phyloP scores from a whole-genome alignment of 73 alveolate species.

The Paramecium bursaria region DNA sequence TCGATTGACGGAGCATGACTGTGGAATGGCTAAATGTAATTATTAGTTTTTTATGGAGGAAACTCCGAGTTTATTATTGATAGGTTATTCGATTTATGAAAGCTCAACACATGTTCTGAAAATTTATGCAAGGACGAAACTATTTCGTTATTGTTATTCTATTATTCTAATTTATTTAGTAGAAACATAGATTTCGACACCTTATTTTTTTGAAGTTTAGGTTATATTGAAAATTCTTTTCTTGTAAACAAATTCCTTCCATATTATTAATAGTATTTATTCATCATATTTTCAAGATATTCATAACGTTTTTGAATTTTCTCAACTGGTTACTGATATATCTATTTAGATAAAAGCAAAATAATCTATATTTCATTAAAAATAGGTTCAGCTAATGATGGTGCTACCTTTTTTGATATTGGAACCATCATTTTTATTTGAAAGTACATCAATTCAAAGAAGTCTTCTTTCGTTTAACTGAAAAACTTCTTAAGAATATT shows the following conservation, averaged over 20 bases:
- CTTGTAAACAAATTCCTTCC: slow-evolving; percentile 29
- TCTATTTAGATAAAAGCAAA: background rate
- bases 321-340: slow-evolving; percentile 18
- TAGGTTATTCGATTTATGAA: too few species aligned
- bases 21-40: too few species aligned
- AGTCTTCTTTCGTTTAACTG: slow-evolving; percentile 47
- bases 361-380: slow-evolving; percentile 38
- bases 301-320: background rate
- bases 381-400: slow-evolving; percentile 37
- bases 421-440: slow-evolving; percentile 16
- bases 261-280: slow-evolving; percentile 23
- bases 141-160: too few species aligned
- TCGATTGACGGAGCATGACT: too few species aligned
- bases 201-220: too few species aligned
- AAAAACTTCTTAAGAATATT: too few species aligned
- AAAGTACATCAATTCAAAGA: slow-evolving; percentile 19
- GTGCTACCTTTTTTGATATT: slow-evolving; percentile 31
- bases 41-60: too few species aligned
- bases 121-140: too few species aligned
- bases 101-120: too few species aligned
- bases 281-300: background rate
- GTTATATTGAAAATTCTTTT: background rate
- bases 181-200: too few species aligned
- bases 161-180: too few species aligned
- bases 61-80: too few species aligned